Percentiles rank a stretch among this genome's conserved stretches.
These are phyloP conservation scores for Vaccinium myrtillus DNA, from an alignment of 148 eudicot genomes.

Conservation along the genomic window DNA sequence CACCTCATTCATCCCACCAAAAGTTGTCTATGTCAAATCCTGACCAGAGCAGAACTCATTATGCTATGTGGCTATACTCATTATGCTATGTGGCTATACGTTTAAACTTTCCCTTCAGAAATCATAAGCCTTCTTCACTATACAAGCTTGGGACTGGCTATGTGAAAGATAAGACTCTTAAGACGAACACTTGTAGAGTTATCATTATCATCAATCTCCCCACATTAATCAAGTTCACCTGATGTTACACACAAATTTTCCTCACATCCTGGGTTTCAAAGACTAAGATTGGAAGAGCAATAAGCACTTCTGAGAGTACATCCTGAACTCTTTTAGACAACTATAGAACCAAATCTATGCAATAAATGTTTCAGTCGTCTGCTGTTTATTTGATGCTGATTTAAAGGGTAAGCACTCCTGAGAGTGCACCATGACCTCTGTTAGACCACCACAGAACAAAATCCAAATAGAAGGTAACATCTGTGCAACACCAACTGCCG, in stretches of 20 bases:
- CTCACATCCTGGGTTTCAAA: not conserved
- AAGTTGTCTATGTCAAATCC: not conserved
- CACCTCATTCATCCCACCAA: not conserved
- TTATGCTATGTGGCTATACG: not conserved
- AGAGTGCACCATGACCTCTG: not conserved
- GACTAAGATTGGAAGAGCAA: not conserved
- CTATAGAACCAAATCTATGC: not conserved
- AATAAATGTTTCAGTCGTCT: not conserved
- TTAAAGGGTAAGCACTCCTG: not conserved
- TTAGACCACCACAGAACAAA: not conserved
- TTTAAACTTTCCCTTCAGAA: not conserved
- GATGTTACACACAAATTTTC: not conserved
- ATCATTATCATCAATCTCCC: not conserved
- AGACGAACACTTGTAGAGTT: not conserved
- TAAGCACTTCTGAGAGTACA: not conserved
- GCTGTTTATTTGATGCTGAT: not conserved
- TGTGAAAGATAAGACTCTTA: slow-evolving; percentile 4
- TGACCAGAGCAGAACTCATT: not conserved
- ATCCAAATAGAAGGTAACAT: not conserved
- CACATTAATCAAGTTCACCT: not conserved
- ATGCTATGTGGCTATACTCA: not conserved
- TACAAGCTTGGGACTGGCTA: not conserved
- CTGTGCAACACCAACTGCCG: not conserved
- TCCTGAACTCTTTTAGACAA: not conserved
- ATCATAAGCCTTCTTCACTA: not conserved